A percentile compares a stretch with the other conserved stretches of the same genome.
Conservation (phyloP, 1,139 yeast genomes). For the Diutina neorugosa region DNA sequence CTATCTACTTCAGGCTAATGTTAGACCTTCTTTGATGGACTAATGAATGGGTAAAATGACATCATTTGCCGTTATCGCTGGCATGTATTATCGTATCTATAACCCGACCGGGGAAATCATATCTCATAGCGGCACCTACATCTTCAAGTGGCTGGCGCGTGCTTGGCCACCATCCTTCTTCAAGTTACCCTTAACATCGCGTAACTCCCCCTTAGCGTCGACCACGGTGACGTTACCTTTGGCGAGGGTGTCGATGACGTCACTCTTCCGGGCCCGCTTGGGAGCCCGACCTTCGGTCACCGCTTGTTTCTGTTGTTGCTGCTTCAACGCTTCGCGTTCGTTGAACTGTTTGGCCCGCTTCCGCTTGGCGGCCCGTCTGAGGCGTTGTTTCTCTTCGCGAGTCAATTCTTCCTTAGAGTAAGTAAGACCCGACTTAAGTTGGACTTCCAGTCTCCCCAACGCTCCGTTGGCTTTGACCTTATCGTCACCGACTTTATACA, state of each 20-base stretch:
- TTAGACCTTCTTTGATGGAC: too few relatives aligned
- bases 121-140: conserved; percentile 7
- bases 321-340: conserved; percentile 20
- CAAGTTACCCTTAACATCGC: conserved; percentile 60
- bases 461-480: conserved; percentile 33
- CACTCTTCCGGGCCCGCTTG: conserved; percentile 47
- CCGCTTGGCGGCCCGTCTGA: conserved; percentile 80
- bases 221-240: conserved; percentile 71
- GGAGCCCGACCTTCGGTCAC: conserved; percentile 11
- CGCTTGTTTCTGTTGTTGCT: conserved; percentile 13
- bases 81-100: not conserved
- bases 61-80: not conserved
- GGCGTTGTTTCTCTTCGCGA: conserved; percentile 76
- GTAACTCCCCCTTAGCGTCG: conserved; percentile 65
- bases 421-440: conserved; percentile 69
- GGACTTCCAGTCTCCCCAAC: conserved; percentile 41
- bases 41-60: too few relatives aligned
- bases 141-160: conserved; percentile 12
- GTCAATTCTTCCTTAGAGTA: conserved; percentile 76
- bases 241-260: conserved; percentile 61
- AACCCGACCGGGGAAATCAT: not conserved
- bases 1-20: too few relatives aligned
- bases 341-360: conserved; percentile 50
- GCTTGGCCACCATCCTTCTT: conserved; percentile 22
- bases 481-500: conserved; percentile 50